Evolutionary conservation across 148 eudicot species (phyloP), one percentile per base, ranked within the genome.

Genomic region (Rhododendron henanense): DNA sequence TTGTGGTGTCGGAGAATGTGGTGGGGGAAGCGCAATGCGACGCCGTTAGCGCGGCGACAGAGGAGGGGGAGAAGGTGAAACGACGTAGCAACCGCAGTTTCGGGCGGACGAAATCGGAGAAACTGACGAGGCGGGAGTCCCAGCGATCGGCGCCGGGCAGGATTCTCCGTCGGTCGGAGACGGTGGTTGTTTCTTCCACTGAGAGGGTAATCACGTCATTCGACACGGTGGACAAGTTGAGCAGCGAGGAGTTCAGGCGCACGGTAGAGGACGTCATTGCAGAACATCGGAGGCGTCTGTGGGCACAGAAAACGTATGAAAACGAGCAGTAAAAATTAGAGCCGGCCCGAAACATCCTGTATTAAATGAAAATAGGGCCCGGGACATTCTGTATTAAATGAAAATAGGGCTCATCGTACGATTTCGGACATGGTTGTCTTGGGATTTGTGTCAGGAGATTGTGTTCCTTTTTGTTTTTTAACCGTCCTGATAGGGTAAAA

Each of bases 211-310:
- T 37, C 37, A 28, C 88, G 85, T 39, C 81, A 10, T 33, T 84
- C 3, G 90, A 90, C 23, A 33, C 78, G 51, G 94, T 89, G 39
- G 94, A 96, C 23, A 85, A 51, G 2, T 51, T 94, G 85, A 94
- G 94, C 88, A 86, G 69, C 84, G 98, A 94, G 63, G 99, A 96
- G 85, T 94, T 96, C 79, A 88, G 83, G 82, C 84, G 84, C 3
- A 92, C 86, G 37, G 88, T 94, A 0, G 98, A 96, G 35, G 94
- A 88, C 47, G 93, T 92, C 87, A 96, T 96, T 45, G 87, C 86
- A 37, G 85, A 90, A 59, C 93, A 92, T n/a, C 90, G 88, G 85
- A 88, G 74, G 53, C 76, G 85, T 19, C 47, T 92, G 16, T 48
- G 88, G 86, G 59, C 80, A 45, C 89, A 91, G 90, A 93, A 81